Conservation (phyloP, 208 protist species). For the Porcisia hertigi region DNA sequence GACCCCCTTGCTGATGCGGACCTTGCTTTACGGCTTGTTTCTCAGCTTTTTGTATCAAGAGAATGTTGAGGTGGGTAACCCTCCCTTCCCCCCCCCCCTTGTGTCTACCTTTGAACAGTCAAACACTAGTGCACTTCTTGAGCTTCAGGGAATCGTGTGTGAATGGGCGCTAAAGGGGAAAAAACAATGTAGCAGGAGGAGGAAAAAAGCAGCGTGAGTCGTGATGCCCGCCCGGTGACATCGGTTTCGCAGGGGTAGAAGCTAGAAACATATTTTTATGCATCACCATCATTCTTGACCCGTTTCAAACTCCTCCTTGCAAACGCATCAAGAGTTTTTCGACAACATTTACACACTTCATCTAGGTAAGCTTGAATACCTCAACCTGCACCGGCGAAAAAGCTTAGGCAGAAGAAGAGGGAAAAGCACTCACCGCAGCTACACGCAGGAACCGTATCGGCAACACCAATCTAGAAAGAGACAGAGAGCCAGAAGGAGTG, state of each 20-base stretch:
- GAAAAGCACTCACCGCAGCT: constrained; percentile 22
- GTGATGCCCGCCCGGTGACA: not conserved
- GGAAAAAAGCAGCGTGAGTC: not conserved
- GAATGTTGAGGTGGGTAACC: not conserved
- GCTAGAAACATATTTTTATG: not conserved
- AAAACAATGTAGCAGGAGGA: not conserved
- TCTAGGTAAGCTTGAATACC: constrained; percentile 33
- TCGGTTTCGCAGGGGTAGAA: not conserved
- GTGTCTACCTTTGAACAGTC: not conserved
- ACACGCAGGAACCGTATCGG: not conserved
- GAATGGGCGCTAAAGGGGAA: not conserved
- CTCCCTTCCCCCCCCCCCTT: no score
- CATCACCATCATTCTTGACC: not conserved
- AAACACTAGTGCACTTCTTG: not conserved
- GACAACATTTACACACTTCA: not conserved
- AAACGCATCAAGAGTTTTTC: not conserved
- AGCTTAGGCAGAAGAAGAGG: constrained; percentile 19
- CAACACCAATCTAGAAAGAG: not conserved
- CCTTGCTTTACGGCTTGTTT: no score
- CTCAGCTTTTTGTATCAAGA: no score
- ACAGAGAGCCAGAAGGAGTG: not conserved
- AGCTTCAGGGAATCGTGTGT: no score
- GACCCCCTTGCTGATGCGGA: no score
- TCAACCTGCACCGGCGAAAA: constrained; percentile 15
- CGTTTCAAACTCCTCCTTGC: not conserved